Evolutionary conservation across 192 early-diverging fungal species (phyloP).

Genomic region (Polychytrium aggregatum): DNA sequence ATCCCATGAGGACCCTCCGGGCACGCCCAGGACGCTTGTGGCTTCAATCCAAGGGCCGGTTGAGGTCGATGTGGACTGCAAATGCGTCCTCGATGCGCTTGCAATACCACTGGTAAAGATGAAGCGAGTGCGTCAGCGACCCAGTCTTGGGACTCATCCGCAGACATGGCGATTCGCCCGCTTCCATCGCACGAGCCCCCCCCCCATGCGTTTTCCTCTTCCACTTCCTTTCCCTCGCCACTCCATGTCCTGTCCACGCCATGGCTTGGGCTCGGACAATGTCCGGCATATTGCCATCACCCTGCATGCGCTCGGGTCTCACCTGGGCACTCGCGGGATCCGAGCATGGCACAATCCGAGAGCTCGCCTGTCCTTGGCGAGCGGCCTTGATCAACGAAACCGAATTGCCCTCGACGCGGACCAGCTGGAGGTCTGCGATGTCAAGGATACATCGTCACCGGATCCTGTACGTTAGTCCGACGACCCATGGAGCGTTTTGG

Average conservation of each 20-base stretch:
- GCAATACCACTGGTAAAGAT: conserved; percentile 7
- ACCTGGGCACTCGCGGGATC: conserved; percentile 30
- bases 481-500: neutral
- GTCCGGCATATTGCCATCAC: no score
- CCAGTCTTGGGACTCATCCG: no score
- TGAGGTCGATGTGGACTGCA: conserved; percentile 8
- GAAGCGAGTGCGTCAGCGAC: no score
- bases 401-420: conserved; percentile 18
- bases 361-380: conserved; percentile 11
- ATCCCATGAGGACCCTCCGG: no score
- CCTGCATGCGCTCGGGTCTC: no score
- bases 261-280: no score
- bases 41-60: conserved; percentile 11
- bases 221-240: no score
- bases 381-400: conserved; percentile 23
- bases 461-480: neutral
- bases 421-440: conserved; percentile 23
- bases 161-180: no score
- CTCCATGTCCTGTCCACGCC: no score
- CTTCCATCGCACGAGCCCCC: no score
- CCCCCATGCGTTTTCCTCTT: no score
- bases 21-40: no score
- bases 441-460: neutral
- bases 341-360: conserved; percentile 30
- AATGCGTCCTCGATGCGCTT: conserved; percentile 15